Evolutionary conservation across 208 protist species (phyloP).

Genomic region (Leishmania lainsoni): DNA sequence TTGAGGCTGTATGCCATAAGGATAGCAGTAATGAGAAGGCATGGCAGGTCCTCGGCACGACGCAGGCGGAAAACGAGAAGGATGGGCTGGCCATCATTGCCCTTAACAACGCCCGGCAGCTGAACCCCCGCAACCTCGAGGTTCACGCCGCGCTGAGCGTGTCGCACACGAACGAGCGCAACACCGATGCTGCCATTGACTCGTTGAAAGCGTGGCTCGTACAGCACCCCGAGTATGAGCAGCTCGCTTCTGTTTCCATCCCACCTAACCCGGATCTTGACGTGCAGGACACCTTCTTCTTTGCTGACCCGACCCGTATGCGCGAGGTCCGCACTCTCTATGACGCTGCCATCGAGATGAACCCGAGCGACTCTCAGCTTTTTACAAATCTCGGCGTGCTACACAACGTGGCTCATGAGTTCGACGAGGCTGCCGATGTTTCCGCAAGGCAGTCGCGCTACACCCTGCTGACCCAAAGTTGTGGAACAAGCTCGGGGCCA

Average conservation of each 20-base stretch:
- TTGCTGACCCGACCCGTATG: constrained; percentile 62
- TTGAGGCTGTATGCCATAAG: constrained; percentile 88
- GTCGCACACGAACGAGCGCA: constrained; percentile 90
- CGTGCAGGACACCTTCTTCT: constrained; percentile 72
- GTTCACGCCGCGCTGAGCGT: constrained; percentile 80
- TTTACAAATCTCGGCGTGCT: constrained; percentile 83
- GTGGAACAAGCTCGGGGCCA: constrained; percentile 93
- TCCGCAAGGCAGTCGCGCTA: constrained; percentile 76
- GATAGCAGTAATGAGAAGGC: constrained; percentile 65
- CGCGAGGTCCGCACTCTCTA: constrained; percentile 72
- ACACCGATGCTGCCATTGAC: constrained; percentile 68
- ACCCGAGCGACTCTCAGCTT: constrained; percentile 71
- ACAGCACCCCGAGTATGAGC: constrained; percentile 80
- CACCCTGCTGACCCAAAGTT: constrained; percentile 68
- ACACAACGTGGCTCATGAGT: constrained; percentile 84
- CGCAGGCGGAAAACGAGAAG: constrained; percentile 92
- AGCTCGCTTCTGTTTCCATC: constrained; percentile 66
- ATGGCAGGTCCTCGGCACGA: constrained; percentile 83
- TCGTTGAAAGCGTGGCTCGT: constrained; percentile 80
- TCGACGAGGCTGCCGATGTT: constrained; percentile 75
- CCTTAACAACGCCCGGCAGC: constrained; percentile 74
- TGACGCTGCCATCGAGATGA: constrained; percentile 77
- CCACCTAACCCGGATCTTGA: constrained; percentile 47
- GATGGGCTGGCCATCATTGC: constrained; percentile 87
- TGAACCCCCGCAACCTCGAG: constrained; percentile 68